Conservation (phyloP, 148 eudicot genomes). For the Rhododendron molle region DNA sequence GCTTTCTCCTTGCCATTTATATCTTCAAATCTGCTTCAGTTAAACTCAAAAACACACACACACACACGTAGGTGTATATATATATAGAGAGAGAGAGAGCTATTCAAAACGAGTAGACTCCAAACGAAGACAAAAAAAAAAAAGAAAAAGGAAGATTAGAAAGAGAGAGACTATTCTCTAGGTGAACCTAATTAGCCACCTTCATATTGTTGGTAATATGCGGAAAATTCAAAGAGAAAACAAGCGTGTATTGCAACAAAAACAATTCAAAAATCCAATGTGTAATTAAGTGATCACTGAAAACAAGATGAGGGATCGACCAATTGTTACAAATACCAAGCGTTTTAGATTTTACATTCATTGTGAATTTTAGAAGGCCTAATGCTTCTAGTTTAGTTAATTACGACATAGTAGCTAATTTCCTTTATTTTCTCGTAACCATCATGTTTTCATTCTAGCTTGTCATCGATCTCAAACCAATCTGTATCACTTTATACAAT, state of each 20-base stretch:
- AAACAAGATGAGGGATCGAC: neutral
- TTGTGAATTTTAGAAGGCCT: neutral
- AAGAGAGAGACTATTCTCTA: neutral
- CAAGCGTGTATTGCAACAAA: neutral
- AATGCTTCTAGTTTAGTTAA: neutral
- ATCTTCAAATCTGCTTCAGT: neutral
- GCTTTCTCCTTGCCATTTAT: neutral
- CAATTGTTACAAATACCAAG: neutral
- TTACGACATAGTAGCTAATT: neutral
- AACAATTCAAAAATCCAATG: neutral
- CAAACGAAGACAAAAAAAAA: neutral
- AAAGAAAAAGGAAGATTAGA: neutral
- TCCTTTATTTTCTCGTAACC: neutral
- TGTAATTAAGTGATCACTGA: neutral
- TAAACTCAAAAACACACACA: neutral
- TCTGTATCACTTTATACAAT: neutral
- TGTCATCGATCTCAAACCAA: neutral
- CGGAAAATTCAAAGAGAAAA: neutral
- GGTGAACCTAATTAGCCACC: neutral
- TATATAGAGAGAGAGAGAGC: neutral
- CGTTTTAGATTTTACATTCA: neutral
- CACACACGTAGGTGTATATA: neutral
- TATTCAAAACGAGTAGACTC: neutral
- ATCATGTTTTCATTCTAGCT: neutral
- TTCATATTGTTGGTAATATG: neutral